Conservation (phyloP, 2,329 filamentous ascomycete species). For the Stachybotrys chlorohalonatus region DNA sequence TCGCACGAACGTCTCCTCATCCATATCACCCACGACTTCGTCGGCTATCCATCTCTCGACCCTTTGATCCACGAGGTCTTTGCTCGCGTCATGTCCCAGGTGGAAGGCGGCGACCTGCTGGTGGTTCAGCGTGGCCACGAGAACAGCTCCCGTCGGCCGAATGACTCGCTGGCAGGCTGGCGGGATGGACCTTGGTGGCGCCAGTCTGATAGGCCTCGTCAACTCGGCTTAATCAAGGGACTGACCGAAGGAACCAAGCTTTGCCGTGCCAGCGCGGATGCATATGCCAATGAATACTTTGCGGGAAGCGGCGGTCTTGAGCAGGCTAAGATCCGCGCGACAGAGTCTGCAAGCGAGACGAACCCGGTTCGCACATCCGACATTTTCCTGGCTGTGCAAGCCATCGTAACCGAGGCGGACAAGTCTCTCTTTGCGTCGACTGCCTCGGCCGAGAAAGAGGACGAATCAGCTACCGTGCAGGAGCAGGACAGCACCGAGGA, state of each 20-base stretch:
- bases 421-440: slow-evolving; percentile 59
- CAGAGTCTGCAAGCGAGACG: slow-evolving; percentile 67
- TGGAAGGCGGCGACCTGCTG: slow-evolving; percentile 89
- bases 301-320: slow-evolving; percentile 68
- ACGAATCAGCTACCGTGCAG: slow-evolving; percentile 42
- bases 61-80: slow-evolving; percentile 88
- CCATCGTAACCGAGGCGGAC: slow-evolving; percentile 58
- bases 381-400: slow-evolving; percentile 92
- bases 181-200: slow-evolving; percentile 97
- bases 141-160: slow-evolving; percentile 57
- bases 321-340: slow-evolving; percentile 68
- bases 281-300: slow-evolving; percentile 81
- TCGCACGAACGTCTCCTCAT: slow-evolving; percentile 96
- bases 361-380: slow-evolving; percentile 91
- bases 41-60: slow-evolving; percentile 89
- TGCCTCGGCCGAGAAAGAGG: slow-evolving; percentile 42
- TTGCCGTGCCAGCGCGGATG: slow-evolving; percentile 79
- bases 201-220: slow-evolving; percentile 57
- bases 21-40: slow-evolving; percentile 92
- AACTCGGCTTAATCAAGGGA: slow-evolving; percentile 72
- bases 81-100: slow-evolving; percentile 94
- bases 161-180: slow-evolving; percentile 61
- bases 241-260: slow-evolving; percentile 84
- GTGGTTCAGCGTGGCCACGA: slow-evolving; percentile 92
- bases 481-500: slow-evolving; percentile 48